These are phyloP conservation scores for Microbotryum silenes-acaulis DNA, from an alignment of 1,284 basidiomycete genomes.

Conservation along the genomic window DNA sequence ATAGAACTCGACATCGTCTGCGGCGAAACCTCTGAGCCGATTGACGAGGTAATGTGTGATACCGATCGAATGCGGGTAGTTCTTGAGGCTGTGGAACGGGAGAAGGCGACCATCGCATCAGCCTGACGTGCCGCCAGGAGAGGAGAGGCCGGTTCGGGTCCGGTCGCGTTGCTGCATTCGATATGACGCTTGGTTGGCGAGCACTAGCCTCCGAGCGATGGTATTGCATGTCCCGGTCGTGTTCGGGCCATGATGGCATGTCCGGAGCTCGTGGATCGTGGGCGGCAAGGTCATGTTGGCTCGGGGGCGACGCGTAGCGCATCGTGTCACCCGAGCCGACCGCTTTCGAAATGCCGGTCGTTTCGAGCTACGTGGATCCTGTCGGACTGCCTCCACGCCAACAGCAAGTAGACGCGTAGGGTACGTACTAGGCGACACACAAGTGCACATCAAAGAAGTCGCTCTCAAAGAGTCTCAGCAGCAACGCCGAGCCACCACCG, in stretches of 20 bases:
- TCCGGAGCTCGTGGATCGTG: background rate
- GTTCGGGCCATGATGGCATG: background rate
- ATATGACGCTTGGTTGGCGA: background rate
- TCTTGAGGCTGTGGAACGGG: slow-evolving; percentile 48
- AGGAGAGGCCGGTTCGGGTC: background rate
- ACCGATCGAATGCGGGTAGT: slow-evolving; percentile 86
- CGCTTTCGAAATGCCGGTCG: background rate
- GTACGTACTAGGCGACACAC: slow-evolving; percentile 36
- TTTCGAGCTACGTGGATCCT: background rate
- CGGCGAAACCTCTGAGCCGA: slow-evolving; percentile 66
- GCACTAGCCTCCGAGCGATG: background rate
- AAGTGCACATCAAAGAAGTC: slow-evolving; percentile 38
- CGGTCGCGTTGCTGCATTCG: too few species aligned
- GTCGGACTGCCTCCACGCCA: background rate
- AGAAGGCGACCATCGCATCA: background rate
- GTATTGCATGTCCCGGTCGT: background rate
- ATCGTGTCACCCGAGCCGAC: background rate
- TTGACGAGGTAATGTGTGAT: slow-evolving; percentile 91
- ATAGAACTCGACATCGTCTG: slow-evolving; percentile 78
- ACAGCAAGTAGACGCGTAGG: too few species aligned
- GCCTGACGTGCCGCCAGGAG: background rate
- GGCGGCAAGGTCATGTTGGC: too few species aligned
- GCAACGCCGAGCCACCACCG: slow-evolving; percentile 22
- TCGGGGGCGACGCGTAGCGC: background rate
- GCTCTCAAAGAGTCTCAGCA: slow-evolving; percentile 36